Evolutionary conservation across 192 early-diverging fungal species (phyloP), one percentile per base, ranked within the genome.

Genomic region (Coemansia sp.): DNA sequence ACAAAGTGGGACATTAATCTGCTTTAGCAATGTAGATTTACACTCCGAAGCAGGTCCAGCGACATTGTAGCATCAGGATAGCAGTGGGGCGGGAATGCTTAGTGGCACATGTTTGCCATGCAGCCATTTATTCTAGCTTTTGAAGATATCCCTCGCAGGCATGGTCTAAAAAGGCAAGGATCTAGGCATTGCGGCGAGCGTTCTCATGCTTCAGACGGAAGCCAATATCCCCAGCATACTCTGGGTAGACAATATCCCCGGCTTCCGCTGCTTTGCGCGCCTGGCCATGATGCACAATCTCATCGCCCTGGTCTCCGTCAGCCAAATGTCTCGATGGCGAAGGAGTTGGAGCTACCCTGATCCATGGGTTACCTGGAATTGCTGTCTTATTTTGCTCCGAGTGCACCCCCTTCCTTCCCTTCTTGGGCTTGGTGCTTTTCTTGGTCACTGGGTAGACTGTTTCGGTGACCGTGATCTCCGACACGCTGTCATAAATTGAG

Each of bases 211-310:
- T 70, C 46, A 70, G 53, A 18, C 46, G 35, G 55, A 70, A 46
- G 20, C 68, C 68, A 36, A 70, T n/a, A 23, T 70, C 68, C 40
- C 62, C 51, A 14, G 51, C 28, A 18, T 53, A 53, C 3, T 28
- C 51, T 4, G 51, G 51, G 3, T 31, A 31, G 16, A 24, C 23
- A 13, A 31, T 53, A 16, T 33, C 14, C 26, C 3, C 26, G 9
- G 26, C 28, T 28, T 31, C 51, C 26, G 7, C 26, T 0, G 14
- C 13, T 6, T 16, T 16, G 28, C 51, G 51, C 11, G 24, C 24
- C 23, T 53, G 51, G 5, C 51, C 51, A 10, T 14, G 51, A 13
- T 31, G 51, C 26, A 31, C 51, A 28, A 28, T 16, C 51, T 53
- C 51, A 2, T 53, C 26, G 14, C 26, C 14, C 24, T 53, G 11